Evolutionary conservation across 1,284 basidiomycete species (phyloP), one percentile per base, ranked within the genome.

Genomic region (Tilletia horrida): DNA sequence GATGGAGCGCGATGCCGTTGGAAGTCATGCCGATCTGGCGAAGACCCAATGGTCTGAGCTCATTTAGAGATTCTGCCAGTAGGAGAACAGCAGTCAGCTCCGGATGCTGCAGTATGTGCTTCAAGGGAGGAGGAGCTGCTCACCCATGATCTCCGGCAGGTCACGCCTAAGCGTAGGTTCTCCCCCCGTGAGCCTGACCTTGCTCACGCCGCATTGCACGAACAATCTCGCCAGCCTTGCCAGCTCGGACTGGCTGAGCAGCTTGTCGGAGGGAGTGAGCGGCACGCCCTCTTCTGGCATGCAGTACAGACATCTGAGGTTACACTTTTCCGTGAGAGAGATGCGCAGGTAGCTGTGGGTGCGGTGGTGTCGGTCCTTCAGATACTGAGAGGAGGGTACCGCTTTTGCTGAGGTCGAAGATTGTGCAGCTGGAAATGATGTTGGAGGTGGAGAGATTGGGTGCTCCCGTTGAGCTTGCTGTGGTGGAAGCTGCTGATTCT

Each of bases 231-330:
- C 90, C 0, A 93, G 84, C 2, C 76, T 70, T 50, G 91, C 80
- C 29, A 93, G 83, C 79, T 93, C 91, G 64, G 88, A 86, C 69
- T 92, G 88, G 0, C 89, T 88, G 43, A 93, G 85, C 67, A 92
- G 85, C 67, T 89, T 85, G 9, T 84, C 84, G 44, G 84, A 84
- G 1, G 91, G 91, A 9, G 90, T 89, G 23, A 93, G 85, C 63
- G 89, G 86, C 0, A 92, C 84, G 43, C 91, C 91, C 75, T 91
- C 88, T 67, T 85, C 87, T 1, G 91, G 92, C 92, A 93, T 94
- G 78, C 92, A 94, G 78, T 93, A 93, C 76, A 91, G 74, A 90
- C 92, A 93, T 82, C 92, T 86, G 65, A 94, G 83, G 83, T 93
- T 93, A 82, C 92, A 94, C 68, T 87, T 85, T 81, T 94, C 92